Base-by-base conservation (phyloP, 768 basidiomycete species). In the Calocera viscosa region DNA sequence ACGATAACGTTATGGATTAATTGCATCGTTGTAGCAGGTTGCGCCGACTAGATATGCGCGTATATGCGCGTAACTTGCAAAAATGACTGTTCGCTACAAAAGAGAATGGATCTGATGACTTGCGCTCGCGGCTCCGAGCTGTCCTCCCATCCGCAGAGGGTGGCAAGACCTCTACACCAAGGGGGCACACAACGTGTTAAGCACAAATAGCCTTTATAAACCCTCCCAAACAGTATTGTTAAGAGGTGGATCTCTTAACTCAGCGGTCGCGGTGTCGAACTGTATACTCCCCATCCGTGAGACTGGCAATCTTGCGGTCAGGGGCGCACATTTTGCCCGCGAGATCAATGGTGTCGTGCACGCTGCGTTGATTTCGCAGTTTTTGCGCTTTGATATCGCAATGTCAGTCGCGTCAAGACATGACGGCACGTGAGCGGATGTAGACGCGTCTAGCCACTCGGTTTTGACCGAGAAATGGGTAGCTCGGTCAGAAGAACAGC, bases 61-160 rank as follows among this genome's bases (percentile, higher is more conserved):
- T n/a, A n/a, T n/a, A n/a, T n/a, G n/a, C n/a, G n/a, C n/a, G n/a
- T n/a, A n/a, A n/a, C n/a, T n/a, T n/a, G n/a, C n/a, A 5, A 47
- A 47, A 47, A 47, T 47, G 43, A 47, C 43, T 47, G 43, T 60
- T 32, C 30, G 11, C 11, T 22, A 26, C 53, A 60, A 60, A 60
- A 60, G 30, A 32, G 53, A 60, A 30, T 60, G 53, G 53, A 60
- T 60, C 53, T 60, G 30, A 60, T 60, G 53, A 60, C 53, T 60
- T 60, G 26, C 30, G 53, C 53, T 60, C 53, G 53, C 53, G 53
- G 53, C 53, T 60, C 53, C 53, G 53, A 60, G 53, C 53, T 60
- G 30, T 60, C 53, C 53, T 60, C 53, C 53, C 53, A 60, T 60
- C 53, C 53, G 53, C 19, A 2, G 53, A 60, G 53, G 53, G 53